Evolutionary conservation across 345 rosid genomes (phyloP).

Genomic region (Arabis hirsuta): DNA sequence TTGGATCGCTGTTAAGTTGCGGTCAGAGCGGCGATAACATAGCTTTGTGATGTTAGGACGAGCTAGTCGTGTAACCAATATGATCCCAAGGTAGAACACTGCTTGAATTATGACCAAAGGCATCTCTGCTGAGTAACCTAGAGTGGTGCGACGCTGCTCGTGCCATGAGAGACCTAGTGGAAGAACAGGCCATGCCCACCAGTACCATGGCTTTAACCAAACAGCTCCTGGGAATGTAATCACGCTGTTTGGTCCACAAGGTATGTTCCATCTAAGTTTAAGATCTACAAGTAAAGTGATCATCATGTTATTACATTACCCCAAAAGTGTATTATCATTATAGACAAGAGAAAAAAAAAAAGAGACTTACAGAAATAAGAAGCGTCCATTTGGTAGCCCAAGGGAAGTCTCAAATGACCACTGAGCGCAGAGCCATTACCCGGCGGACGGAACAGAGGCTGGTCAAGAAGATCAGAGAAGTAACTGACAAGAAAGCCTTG

Average conservation of each 20-base stretch:
- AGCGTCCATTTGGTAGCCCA: slow-evolving; percentile 99
- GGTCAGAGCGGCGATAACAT: slow-evolving; percentile 73
- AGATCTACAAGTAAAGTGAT: slow-evolving; percentile 56
- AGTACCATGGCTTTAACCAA: slow-evolving; percentile 99
- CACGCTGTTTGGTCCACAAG: slow-evolving; percentile 94
- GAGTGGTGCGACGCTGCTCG: slow-evolving; percentile 65
- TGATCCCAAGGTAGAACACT: slow-evolving; percentile 64
- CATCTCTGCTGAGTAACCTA: slow-evolving; percentile 87
- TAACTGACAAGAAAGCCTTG: slow-evolving; percentile 90
- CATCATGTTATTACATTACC: slow-evolving; percentile 8
- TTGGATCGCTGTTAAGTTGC: slow-evolving; percentile 62
- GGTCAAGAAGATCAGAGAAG: slow-evolving; percentile 85
- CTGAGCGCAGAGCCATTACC: slow-evolving; percentile 60
- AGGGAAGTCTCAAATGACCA: slow-evolving; percentile 81
- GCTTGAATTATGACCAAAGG: slow-evolving; percentile 70
- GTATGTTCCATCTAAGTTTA: slow-evolving; percentile 81
- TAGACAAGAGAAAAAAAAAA: not conserved
- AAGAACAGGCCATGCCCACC: slow-evolving; percentile 99
- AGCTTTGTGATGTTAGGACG: slow-evolving; percentile 83
- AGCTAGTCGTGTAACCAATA: slow-evolving; percentile 71
- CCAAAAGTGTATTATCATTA: not conserved
- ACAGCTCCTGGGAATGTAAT: slow-evolving; percentile 94
- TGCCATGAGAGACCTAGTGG: slow-evolving; percentile 93
- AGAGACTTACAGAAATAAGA: slow-evolving; percentile 81
- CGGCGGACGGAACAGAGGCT: slow-evolving; percentile 85